These are phyloP conservation scores for Selenicereus undatus DNA, from an alignment of 148 eudicot genomes.

Conservation along the genomic window DNA sequence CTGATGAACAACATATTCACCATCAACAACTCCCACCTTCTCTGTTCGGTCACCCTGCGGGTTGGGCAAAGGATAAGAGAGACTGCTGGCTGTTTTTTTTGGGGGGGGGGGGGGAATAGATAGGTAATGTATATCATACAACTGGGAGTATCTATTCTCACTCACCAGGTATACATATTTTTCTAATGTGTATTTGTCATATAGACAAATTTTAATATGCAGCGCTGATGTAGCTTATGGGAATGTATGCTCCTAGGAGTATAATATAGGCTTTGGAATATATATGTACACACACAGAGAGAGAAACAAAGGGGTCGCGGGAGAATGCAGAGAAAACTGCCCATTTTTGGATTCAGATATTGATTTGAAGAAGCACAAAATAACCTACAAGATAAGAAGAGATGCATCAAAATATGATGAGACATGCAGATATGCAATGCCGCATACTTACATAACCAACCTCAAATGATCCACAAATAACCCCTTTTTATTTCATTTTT, in stretches of 20 bases:
- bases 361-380: neutral
- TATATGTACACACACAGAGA: neutral
- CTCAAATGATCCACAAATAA: too few relatives aligned
- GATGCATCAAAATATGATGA: neutral
- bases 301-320: neutral
- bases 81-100: too few relatives aligned
- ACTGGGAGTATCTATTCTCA: too few relatives aligned
- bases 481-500: too few relatives aligned
- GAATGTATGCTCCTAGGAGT: too few relatives aligned
- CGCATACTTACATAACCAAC: neutral
- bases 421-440: neutral
- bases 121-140: too few relatives aligned
- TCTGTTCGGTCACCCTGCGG: conserved; percentile 71
- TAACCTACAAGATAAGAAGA: neutral
- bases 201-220: too few relatives aligned
- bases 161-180: too few relatives aligned
- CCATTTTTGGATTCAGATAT: neutral
- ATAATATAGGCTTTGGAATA: too few relatives aligned
- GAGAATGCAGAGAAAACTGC: neutral
- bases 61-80: neutral
- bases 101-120: too few relatives aligned
- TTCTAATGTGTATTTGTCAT: too few relatives aligned
- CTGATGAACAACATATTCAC: conserved; percentile 88
- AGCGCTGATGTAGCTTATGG: too few relatives aligned
- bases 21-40: conserved; percentile 86